Percentiles rank a stretch among this genome's conserved stretches.
These are phyloP conservation scores for Lyophyllum atratum DNA, from an alignment of 768 basidiomycete genomes.

Conservation along the genomic window DNA sequence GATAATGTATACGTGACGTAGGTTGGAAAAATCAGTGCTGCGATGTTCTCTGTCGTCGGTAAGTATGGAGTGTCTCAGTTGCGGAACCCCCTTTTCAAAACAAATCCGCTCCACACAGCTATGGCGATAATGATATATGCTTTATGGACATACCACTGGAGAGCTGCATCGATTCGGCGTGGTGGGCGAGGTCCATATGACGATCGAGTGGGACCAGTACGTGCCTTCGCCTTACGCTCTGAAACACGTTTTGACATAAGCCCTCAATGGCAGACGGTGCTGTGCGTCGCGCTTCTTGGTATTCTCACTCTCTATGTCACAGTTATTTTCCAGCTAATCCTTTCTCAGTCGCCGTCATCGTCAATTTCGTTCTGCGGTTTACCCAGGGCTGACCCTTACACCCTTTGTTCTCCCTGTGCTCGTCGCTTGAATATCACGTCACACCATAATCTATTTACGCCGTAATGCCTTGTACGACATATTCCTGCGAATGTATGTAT, in stretches of 20 bases:
- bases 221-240: constrained; percentile 32
- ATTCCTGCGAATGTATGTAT: neutral
- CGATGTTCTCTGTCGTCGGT: constrained; percentile 96
- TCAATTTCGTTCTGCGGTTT: constrained; percentile 86
- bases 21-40: constrained; percentile 96
- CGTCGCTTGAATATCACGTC: neutral
- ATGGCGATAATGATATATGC: constrained; percentile 98
- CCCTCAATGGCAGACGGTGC: constrained; percentile 57
- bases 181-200: constrained; percentile 96
- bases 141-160: constrained; percentile 93
- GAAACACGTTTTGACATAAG: neutral
- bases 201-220: constrained; percentile 90
- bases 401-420: neutral
- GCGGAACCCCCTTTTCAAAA: constrained; percentile 7
- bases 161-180: constrained; percentile 87
- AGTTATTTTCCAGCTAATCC: neutral
- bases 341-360: constrained; percentile 71
- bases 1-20: constrained; percentile 25
- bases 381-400: constrained; percentile 36
- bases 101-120: constrained; percentile 47
- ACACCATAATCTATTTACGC: neutral
- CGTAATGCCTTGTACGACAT: neutral
- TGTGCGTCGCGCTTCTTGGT: constrained; percentile 84
- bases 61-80: constrained; percentile 12
- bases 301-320: constrained; percentile 21